Evolutionary conservation across 2,329 filamentous ascomycete species (phyloP), one percentile per base, ranked within the genome.

Genomic region (Penicillium psychrosexuale): DNA sequence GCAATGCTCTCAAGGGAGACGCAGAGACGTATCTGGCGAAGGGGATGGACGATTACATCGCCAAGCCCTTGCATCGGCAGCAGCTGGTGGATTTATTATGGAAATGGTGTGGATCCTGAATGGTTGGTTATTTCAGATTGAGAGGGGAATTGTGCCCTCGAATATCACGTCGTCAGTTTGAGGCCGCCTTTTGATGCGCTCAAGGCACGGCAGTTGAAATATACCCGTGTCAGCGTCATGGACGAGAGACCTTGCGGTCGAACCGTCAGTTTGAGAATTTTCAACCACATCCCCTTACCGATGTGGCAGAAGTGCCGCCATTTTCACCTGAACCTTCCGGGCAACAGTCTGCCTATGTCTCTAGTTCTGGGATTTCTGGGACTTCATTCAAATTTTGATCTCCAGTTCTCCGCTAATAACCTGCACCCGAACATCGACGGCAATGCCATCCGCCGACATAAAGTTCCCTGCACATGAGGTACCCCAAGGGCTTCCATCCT

Each of bases 1-100:
- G 81, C 0, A 81, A 83, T 56, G 82, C 82, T 0, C 69, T 84
- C 17, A 80, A 81, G 47, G 82, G 79, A 0, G 81, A 84, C 55
- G 76, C 74, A 4, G 82, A 84, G 43, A 73, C 70, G 9, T 84
- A 82, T 57, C 69, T 82, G 28, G 75, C 77, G 5, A 77, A 77
- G 47, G 82, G 82, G 0, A 82, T 84, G 80, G 77, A 80, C 39
- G 81, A 79, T 39, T 84, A 83, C 57, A 71, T 84, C 12, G 71
- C 80, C 2, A 84, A 84, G 60, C 82, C 81, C 0, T 75, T 83
- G 11, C 77, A 81, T 60, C 75, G 77, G n/a, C 75, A 76, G 47
- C 69, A 76, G 8, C 60, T 83, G 40, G 70, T 80, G 27, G 72
- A 73, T 24, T 66, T 78, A 53, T 58, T 83, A 33, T 68, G 70